phyloP scores from a whole-genome alignment of 805 yeast species.

The Wickerhamiella bombiphila region DNA sequence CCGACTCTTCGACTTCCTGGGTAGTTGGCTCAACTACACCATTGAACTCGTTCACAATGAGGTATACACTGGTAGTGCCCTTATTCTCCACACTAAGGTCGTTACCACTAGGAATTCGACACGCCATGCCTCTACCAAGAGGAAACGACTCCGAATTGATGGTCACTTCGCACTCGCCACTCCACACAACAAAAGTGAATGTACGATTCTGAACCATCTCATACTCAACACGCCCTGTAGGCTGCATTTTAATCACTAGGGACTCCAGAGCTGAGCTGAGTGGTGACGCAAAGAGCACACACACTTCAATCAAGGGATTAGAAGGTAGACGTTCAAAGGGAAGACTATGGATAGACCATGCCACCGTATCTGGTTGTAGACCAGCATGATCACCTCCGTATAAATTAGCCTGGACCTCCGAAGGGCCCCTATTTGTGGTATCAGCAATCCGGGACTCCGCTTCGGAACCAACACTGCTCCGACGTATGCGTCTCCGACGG shows the following conservation, averaged over 20 bases:
- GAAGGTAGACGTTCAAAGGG: slow-evolving; percentile 6
- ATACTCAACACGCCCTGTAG: slow-evolving; percentile 8
- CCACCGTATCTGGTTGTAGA: slow-evolving; percentile 12
- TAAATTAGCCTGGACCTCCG: slow-evolving; percentile 8
- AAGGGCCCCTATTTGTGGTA: too few relatives aligned
- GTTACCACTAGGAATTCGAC: slow-evolving; percentile 14
- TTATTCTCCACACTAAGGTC: slow-evolving; percentile 12
- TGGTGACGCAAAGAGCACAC: slow-evolving; percentile 5
- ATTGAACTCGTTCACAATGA: slow-evolving; percentile 3
- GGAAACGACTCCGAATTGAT: slow-evolving; percentile 9
- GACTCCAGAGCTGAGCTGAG: slow-evolving; percentile 6
- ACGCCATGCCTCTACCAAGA: slow-evolving; percentile 13
- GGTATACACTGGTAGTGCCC: background rate
- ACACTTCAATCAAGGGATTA: slow-evolving; percentile 4
- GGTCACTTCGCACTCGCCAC: slow-evolving; percentile 11
- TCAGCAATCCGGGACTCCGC: slow-evolving; percentile 3
- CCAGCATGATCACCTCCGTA: slow-evolving; percentile 4
- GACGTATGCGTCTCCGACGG: slow-evolving; percentile 6
- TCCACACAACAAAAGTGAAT: slow-evolving; percentile 13
- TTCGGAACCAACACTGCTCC: slow-evolving; percentile 2
- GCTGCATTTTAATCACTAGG: slow-evolving; percentile 9
- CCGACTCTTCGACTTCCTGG: background rate
- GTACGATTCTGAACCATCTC: slow-evolving; percentile 10
- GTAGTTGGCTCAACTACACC: background rate
- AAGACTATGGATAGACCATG: slow-evolving; percentile 8